Evolutionary conservation across 2,329 filamentous ascomycete genomes (phyloP).

Genomic region (Aspergillus sp.): DNA sequence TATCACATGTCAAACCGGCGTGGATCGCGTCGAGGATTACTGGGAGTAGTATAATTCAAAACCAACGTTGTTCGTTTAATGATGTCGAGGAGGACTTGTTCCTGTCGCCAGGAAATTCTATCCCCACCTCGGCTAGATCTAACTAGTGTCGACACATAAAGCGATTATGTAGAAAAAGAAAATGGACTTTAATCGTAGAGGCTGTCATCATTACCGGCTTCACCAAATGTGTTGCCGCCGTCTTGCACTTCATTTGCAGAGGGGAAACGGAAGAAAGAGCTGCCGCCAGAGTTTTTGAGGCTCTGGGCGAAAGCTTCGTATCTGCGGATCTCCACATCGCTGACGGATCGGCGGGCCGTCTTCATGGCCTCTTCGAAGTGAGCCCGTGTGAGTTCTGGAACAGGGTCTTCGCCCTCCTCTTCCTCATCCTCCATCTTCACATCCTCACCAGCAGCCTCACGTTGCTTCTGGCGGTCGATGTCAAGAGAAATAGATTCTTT

Average conservation of each 20-base stretch:
- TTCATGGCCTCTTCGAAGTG: conserved; percentile 99
- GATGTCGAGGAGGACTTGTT: conserved; percentile 8
- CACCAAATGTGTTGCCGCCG: conserved; percentile 65
- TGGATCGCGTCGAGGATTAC: neutral
- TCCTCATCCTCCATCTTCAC: conserved; percentile 73
- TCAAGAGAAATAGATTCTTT: conserved; percentile 90
- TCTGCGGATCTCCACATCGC: conserved; percentile 93
- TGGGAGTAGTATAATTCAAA: conserved; percentile 17
- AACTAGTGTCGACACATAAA: conserved; percentile 31
- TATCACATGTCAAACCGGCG: neutral
- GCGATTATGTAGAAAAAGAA: conserved; percentile 46
- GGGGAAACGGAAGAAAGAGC: conserved; percentile 98
- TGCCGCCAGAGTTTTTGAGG: conserved; percentile 97
- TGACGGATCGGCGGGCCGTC: conserved; percentile 88
- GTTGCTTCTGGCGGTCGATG: conserved; percentile 86
- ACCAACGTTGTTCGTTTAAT: conserved; percentile 11
- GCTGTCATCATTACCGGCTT: conserved; percentile 90
- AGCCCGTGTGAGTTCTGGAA: conserved; percentile 90
- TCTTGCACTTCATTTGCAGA: conserved; percentile 56
- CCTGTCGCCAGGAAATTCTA: conserved; percentile 19
- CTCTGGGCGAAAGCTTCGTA: conserved; percentile 99
- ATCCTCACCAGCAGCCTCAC: conserved; percentile 75
- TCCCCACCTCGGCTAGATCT: conserved; percentile 23
- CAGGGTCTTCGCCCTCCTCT: conserved; percentile 72
- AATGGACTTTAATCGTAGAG: conserved; percentile 77